phyloP scores from a whole-genome alignment of 2,329 filamentous ascomycete genomes.

The Cladosporium sp. region DNA sequence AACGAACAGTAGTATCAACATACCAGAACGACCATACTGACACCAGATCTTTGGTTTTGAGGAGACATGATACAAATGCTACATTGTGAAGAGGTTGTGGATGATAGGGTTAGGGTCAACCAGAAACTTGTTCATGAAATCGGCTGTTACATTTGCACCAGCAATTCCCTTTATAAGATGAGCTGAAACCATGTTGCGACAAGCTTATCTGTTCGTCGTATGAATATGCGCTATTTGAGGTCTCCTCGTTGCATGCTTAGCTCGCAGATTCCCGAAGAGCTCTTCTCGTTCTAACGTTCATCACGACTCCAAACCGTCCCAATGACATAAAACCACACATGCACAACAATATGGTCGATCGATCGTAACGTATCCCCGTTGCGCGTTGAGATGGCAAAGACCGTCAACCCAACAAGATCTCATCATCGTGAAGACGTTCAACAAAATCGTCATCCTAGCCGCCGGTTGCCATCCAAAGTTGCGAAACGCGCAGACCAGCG shows the following conservation, averaged over 20 bases:
- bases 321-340: no score
- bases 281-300: no score
- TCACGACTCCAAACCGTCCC: no score
- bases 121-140: not conserved
- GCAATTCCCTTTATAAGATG: not conserved
- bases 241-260: not conserved
- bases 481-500: not conserved
- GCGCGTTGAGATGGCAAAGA: no score
- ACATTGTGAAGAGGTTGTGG: not conserved
- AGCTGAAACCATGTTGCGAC: no score
- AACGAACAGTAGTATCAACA: not conserved
- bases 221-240: not conserved
- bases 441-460: not conserved
- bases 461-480: not conserved
- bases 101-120: not conserved
- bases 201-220: accelerated
- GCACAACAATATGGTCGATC: no score
- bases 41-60: no score
- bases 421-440: not conserved
- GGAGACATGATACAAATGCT: not conserved
- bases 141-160: not conserved
- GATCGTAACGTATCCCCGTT: no score
- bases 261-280: no score
- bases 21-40: not conserved
- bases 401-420: not conserved